Evolutionary conservation across 495 filamentous ascomycete genomes (phyloP).

Genomic region (Aspergillus nidulans): DNA sequence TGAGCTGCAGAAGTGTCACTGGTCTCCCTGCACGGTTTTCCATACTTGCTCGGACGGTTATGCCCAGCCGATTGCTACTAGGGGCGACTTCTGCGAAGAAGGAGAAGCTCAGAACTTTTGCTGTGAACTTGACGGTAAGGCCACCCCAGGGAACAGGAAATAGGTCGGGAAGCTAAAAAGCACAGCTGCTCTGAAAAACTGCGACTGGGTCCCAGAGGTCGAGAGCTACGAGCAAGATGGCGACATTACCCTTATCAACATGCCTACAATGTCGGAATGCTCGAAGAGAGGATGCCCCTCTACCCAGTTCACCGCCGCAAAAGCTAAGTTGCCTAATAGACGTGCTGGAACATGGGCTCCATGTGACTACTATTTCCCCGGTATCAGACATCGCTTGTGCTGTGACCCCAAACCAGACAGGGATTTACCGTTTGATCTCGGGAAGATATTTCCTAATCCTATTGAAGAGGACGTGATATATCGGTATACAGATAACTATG

Average conservation of each 20-base stretch:
- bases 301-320: conserved; percentile 2
- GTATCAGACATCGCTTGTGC: neutral
- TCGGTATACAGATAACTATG: conserved; percentile 5
- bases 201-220: neutral
- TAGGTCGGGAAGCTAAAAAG: too few relatives aligned
- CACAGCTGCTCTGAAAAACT: too few relatives aligned
- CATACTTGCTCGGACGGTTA: too few relatives aligned
- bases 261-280: too few relatives aligned
- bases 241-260: too few relatives aligned
- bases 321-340: neutral
- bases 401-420: neutral
- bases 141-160: too few relatives aligned
- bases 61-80: too few relatives aligned
- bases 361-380: neutral
- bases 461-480: conserved; percentile 2
- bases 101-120: too few relatives aligned
- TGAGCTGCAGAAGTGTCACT: too few relatives aligned
- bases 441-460: neutral
- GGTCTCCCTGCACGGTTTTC: too few relatives aligned
- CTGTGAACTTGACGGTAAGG: too few relatives aligned
- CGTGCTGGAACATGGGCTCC: neutral
- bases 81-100: too few relatives aligned
- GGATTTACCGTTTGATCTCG: neutral
- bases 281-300: neutral
- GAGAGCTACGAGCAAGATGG: neutral